phyloP scores from a whole-genome alignment of 2,329 filamentous ascomycete species.

The Teratosphaeria zuluensis region DNA sequence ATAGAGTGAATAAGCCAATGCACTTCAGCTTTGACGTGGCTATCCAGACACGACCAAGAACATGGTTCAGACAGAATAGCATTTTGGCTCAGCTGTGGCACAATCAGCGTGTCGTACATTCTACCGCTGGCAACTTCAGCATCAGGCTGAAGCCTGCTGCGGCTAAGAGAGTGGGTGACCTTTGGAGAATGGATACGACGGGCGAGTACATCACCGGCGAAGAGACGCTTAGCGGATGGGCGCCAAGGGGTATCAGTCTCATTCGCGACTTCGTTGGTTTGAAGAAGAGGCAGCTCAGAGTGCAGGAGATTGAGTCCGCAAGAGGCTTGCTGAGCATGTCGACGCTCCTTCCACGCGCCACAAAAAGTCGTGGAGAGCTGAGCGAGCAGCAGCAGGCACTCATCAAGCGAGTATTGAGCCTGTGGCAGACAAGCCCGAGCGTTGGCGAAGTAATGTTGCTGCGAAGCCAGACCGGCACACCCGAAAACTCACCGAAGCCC shows the following conservation, averaged over 20 bases:
- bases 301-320: conserved; percentile 70
- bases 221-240: conserved; percentile 75
- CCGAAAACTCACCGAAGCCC: conserved; percentile 37
- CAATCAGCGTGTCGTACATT: conserved; percentile 74
- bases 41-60: conserved; percentile 73
- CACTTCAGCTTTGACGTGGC: conserved; percentile 69
- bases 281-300: conserved; percentile 62
- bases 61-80: conserved; percentile 75
- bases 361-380: conserved; percentile 7
- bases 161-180: conserved; percentile 80
- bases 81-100: conserved; percentile 84
- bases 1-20: conserved; percentile 79
- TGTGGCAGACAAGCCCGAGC: conserved; percentile 48
- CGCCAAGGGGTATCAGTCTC: conserved; percentile 77
- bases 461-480: conserved; percentile 53
- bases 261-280: conserved; percentile 77
- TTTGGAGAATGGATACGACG: conserved; percentile 93
- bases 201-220: conserved; percentile 96
- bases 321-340: conserved; percentile 47
- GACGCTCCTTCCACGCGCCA: conserved; percentile 32
- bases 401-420: conserved; percentile 46
- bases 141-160: conserved; percentile 77
- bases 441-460: conserved; percentile 39
- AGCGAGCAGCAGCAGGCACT: conserved; percentile 31
- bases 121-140: conserved; percentile 77